Evolutionary conservation across 805 yeast genomes (phyloP), one percentile per base, ranked within the genome.

Genomic region (Starmerella stigmatis): DNA sequence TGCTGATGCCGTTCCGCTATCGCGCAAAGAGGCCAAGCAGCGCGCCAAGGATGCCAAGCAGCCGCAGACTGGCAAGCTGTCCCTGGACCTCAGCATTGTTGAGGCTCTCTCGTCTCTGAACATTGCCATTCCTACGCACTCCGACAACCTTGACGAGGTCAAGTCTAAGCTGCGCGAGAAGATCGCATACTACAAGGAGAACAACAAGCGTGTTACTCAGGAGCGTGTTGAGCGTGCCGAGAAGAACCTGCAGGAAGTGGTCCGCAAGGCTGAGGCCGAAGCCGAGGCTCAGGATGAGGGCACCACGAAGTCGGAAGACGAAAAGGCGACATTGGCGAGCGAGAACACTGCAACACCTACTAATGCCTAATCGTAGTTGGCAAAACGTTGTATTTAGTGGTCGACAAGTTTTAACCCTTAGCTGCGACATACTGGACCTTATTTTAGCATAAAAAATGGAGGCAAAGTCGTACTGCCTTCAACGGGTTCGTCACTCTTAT

Each of bases 191-290:
- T 82, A 75, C 67, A 68, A 73, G 64, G 70, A 72, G 41, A 78
- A 78, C 66, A 94, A 86, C 69, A 88, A 79, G 49, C 83, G 78
- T 46, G 83, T 79, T 60, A 85, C 96, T 49, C 74, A 78, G 62
- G 74, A 75, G 64, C 81, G 82, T 63, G 71, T 82, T 53, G 83
- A 74, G 57, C 73, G 73, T 53, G 94, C 92, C 41, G 78, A 85
- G 68, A 80, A 78, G 46, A 81, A 81, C 64, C 74, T 85, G 53
- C 81, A 79, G 50, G 72, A 79, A 60, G 65, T 84, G 50, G 80
- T 79, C 51, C 54, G 46, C 45, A 17, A 45, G 44, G 17, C 13
- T 23, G 42, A 43, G 40, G 42, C 37, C 26, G 41, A 45, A 36
- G 17, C 19, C 31, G 37, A 43, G 40, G 42, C 37, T 13, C 33